These are phyloP conservation scores for Firmiana major DNA, from an alignment of 345 rosid species.

Conservation along the genomic window DNA sequence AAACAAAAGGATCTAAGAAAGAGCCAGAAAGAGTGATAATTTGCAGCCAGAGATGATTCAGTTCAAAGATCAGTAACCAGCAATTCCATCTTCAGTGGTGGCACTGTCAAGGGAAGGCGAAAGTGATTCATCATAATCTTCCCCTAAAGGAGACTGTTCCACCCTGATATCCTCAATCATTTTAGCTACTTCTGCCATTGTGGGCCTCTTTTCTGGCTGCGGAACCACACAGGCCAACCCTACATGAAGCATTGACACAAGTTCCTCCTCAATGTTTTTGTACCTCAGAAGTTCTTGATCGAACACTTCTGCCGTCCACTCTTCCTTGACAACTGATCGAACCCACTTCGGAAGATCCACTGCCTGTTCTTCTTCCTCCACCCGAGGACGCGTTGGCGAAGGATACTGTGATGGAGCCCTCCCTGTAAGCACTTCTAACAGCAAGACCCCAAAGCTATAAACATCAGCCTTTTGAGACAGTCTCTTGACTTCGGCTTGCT, in stretches of 20 bases:
- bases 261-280: constrained; percentile 89
- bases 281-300: constrained; percentile 91
- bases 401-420: constrained; percentile 69
- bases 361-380: constrained; percentile 51
- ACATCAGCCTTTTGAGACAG: constrained; percentile 87
- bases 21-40: background rate
- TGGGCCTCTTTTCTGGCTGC: constrained; percentile 77
- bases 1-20: constrained; percentile 5
- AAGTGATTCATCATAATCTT: constrained; percentile 84
- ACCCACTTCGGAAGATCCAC: constrained; percentile 92
- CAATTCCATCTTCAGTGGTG: constrained; percentile 76
- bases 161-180: constrained; percentile 87
- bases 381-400: constrained; percentile 56
- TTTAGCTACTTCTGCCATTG: constrained; percentile 72
- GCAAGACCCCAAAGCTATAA: constrained; percentile 78
- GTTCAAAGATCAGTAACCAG: constrained; percentile 27
- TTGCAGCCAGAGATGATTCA: background rate
- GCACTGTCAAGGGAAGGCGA: constrained; percentile 66
- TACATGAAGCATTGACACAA: constrained; percentile 88
- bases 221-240: constrained; percentile 76
- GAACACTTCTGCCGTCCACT: constrained; percentile 96
- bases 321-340: constrained; percentile 87
- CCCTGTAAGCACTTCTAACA: constrained; percentile 84
- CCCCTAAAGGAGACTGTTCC: constrained; percentile 91
- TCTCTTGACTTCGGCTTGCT: constrained; percentile 69